A percentile compares a stretch with the other conserved stretches of the same genome.
phyloP scores from a whole-genome alignment of 306 rosid genomes.

The Arachis hypogaea region DNA sequence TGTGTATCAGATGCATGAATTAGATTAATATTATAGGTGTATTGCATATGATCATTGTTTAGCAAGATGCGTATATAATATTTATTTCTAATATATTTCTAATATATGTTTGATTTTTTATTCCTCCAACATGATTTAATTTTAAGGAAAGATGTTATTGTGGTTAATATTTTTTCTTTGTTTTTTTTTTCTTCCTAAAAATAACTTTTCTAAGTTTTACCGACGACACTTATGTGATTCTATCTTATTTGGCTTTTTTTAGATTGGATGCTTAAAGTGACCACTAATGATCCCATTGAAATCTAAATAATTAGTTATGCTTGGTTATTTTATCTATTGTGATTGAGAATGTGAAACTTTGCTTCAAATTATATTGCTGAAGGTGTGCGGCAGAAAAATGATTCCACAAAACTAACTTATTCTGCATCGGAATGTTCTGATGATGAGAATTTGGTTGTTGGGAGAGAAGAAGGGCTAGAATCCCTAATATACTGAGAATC shows the following conservation, averaged over 20 bases:
- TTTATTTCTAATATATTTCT: background rate
- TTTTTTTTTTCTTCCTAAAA: too few relatives aligned
- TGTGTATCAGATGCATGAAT: background rate
- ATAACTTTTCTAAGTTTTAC: background rate
- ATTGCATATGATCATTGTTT: background rate
- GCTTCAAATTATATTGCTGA: constrained; percentile 85
- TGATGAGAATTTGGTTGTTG: too few relatives aligned
- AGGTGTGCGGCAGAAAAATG: constrained; percentile 58
- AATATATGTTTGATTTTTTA: background rate
- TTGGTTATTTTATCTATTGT: constrained; percentile 40
- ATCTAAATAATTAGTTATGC: constrained; percentile 42
- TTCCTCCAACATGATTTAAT: background rate
- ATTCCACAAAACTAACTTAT: too few relatives aligned
- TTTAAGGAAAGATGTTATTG: constrained; percentile 11
- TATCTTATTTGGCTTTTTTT: constrained; percentile 36
- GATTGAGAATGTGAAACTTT: constrained; percentile 78
- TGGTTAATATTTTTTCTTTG: background rate
- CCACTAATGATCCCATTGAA: constrained; percentile 34
- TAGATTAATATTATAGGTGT: background rate
- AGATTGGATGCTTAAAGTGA: constrained; percentile 25
- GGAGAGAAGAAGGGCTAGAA: too few relatives aligned
- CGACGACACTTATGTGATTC: constrained; percentile 14
- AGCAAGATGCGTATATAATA: background rate
- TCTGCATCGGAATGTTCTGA: too few relatives aligned
- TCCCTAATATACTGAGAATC: too few relatives aligned